Conservation (phyloP, 192 early-diverging fungal genomes). For the Gamsiella multidivaricata region DNA sequence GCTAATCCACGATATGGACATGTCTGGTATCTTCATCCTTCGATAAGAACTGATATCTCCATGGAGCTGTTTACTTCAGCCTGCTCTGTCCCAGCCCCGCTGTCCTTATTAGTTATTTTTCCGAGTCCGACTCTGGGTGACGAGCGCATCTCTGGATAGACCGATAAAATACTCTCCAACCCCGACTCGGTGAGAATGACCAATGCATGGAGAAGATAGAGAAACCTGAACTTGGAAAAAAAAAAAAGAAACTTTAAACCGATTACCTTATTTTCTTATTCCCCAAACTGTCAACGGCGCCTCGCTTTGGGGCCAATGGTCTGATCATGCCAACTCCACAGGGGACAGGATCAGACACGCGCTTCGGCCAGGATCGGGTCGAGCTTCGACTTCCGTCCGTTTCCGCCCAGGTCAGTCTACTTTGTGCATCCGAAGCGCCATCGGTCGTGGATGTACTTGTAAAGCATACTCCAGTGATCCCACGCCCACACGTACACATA, state of each 20-base stretch:
- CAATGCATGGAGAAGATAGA: no score
- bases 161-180: background rate
- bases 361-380: conserved; percentile 10
- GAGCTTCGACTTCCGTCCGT: background rate
- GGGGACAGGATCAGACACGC: background rate
- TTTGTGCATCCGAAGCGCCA: conserved; percentile 25
- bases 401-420: background rate
- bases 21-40: background rate
- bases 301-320: no score
- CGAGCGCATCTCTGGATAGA: background rate
- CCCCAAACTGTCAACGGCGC: background rate
- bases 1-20: no score
- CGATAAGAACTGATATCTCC: no score
- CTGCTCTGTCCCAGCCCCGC: no score
- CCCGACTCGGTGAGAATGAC: background rate
- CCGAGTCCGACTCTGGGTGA: background rate
- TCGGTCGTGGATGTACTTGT: no score
- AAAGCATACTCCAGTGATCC: no score
- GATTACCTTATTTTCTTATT: background rate
- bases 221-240: no score
- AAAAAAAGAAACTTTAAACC: background rate
- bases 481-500: no score
- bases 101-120: background rate
- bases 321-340: no score
- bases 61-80: no score